Evolutionary conservation across 2,329 filamentous ascomycete genomes (phyloP).

Genomic region (Diaporthe destruens): DNA sequence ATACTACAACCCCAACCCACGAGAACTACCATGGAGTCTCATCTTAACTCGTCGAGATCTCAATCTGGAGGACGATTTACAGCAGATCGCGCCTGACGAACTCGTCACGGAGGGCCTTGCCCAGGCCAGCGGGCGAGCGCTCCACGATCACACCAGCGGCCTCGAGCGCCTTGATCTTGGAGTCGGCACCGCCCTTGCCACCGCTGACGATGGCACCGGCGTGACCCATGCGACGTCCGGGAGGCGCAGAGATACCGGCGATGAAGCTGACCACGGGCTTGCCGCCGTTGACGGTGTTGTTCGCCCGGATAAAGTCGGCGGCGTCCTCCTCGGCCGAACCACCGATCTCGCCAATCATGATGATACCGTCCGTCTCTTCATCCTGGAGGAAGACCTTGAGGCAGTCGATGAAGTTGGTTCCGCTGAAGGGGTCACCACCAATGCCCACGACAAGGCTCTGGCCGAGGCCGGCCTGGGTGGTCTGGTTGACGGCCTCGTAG

Average conservation of each 20-base stretch:
- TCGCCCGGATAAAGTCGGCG: conserved; percentile 91
- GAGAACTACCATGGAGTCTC: not conserved
- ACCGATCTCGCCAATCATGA: conserved; percentile 99
- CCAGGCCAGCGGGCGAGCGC: conserved; percentile 90
- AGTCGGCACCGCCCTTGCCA: conserved; percentile 97
- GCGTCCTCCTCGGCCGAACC: conserved; percentile 98
- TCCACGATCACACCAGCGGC: conserved; percentile 95
- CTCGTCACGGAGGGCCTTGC: conserved; percentile 93
- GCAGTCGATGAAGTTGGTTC: conserved; percentile 99
- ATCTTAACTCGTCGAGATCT: too few relatives aligned
- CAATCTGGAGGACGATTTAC: conserved; percentile 63
- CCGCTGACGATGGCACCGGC: conserved; percentile 98
- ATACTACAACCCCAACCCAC: conserved; percentile 30
- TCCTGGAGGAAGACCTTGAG: conserved; percentile 96
- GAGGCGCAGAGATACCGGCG: conserved; percentile 96
- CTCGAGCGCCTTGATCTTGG: conserved; percentile 96
- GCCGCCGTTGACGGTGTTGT: conserved; percentile 85
- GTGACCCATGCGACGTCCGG: conserved; percentile 97
- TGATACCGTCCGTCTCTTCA: conserved; percentile 97
- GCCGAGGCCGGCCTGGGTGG: conserved; percentile 94
- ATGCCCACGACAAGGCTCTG: conserved; percentile 99
- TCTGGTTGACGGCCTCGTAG: conserved; percentile 99
- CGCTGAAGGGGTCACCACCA: conserved; percentile 97
- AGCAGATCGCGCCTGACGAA: conserved; percentile 97
- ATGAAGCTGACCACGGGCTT: conserved; percentile 99